Base-by-base conservation (phyloP, 2,329 filamentous ascomycete species). In the Diaporthe helianthi region DNA sequence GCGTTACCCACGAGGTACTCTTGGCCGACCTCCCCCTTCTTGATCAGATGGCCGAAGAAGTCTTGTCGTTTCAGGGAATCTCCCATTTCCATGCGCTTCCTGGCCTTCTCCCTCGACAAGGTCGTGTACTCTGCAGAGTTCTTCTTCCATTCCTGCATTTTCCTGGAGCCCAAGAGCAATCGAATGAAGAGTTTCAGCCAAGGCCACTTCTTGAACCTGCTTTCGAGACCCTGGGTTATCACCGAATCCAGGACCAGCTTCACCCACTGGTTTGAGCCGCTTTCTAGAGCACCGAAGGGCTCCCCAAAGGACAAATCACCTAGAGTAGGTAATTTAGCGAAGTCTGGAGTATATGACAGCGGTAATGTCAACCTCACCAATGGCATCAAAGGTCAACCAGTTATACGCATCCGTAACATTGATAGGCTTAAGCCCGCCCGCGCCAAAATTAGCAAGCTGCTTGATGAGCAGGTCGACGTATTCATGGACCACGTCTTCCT, bases 381-480 rank as follows among this genome's bases (percentile, higher is more conserved):
- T 76, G 26, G 77, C 71, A 53, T 78, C 76, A 36, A 78, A 78
- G 3, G 73, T 73, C 7, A 78, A 47, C 76, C 76, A 77, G 10
- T 71, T 70, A 17, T 74, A 65, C 1, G 71, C 71, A 17, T 78
- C 75, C 5, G 63, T 72, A 1, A 73, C 65, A 46, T 78, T 70
- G 19, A 78, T 66, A 1, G 41, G 58, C 49, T 65, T 58, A 24
- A 31, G 41, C 4, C 67, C 70, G 4, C 24, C 33, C 2, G 54
- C 64, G 8, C 68, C 70, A 10, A 68, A 52, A 2, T 60, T 68
- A 6, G 33, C 68, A 19, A 80, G 63, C 67, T 76, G 73, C 36
- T 72, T 46, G 4, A 79, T 65, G 36, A 80, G 74, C 47, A 74
- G 63, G 44, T 80, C 74, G 10, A 77, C 73, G 65, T 78, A 76